A percentile compares a stretch with the other conserved stretches of the same genome.
Conservation (phyloP, 2,329 filamentous ascomycete genomes). For the Paecilomyces formosus region DNA sequence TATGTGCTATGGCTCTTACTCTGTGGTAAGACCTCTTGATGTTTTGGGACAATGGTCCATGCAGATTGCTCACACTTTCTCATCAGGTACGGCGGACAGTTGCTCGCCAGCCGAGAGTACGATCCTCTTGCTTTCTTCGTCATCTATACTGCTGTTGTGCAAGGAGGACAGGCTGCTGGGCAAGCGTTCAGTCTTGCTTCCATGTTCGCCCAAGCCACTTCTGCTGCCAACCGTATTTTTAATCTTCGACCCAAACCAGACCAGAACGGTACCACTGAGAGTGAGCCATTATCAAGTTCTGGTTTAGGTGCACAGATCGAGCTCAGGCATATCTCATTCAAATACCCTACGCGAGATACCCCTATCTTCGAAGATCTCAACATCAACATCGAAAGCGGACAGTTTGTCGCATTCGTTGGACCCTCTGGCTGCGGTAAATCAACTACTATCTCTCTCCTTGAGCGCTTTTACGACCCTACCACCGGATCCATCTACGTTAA, state of each 20-base stretch:
- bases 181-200: slow-evolving; percentile 61
- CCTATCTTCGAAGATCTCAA: slow-evolving; percentile 24
- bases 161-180: slow-evolving; percentile 60
- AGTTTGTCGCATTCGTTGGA: slow-evolving; percentile 41
- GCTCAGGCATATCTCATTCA: slow-evolving; percentile 26
- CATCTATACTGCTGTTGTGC: slow-evolving; percentile 58
- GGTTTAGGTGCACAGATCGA: slow-evolving; percentile 21
- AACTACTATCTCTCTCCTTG: slow-evolving; percentile 39
- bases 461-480: slow-evolving; percentile 40
- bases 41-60: neutral
- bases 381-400: slow-evolving; percentile 29
- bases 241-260: slow-evolving; percentile 11
- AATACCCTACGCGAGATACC: slow-evolving; percentile 25
- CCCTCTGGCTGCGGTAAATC: slow-evolving; percentile 43
- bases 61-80: slow-evolving; percentile 24
- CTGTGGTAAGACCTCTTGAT: slow-evolving; percentile 43
- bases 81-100: slow-evolving; percentile 56
- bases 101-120: slow-evolving; percentile 48
- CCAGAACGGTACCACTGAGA: slow-evolving; percentile 1
- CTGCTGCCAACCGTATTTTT: slow-evolving; percentile 31
- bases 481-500: slow-evolving; percentile 32
- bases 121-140: slow-evolving; percentile 45
- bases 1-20: slow-evolving; percentile 56
- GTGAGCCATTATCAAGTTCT: slow-evolving; percentile 1
- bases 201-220: slow-evolving; percentile 37